Base-by-base conservation (phyloP, 441 rosid genomes). In the Gossypium laxum region DNA sequence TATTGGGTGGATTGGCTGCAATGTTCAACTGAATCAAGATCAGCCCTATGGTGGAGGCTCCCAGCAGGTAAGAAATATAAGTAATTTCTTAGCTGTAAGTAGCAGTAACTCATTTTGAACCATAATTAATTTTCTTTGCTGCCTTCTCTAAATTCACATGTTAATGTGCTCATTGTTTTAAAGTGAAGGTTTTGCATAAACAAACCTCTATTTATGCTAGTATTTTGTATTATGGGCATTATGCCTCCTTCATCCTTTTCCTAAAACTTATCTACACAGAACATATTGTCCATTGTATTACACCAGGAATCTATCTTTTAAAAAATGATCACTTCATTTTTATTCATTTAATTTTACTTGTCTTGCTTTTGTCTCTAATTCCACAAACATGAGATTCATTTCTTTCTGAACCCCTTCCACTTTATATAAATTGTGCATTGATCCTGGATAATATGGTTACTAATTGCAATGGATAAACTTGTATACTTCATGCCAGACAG, bases 1-100 rank as follows among this genome's bases (percentile, higher is more conserved):
- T 56, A 43, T 18, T 56, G 95, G 95, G 51, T 88, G 89, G 95
- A 85, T 80, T 63, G 67, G 81, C 78, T 69, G 74, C 78, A 76
- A 83, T 68, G 60, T 38, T 77, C 78, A 63, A 69, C 64, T 67
- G 45, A 74, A 69, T 55, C 72, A 76, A 72, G 73, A 77, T 43
- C 56, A 52, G 64, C 51, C 72, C 28, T 76, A 67, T 63, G 72
- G 70, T 74, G 82, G 75, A 72, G 59, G 43, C 63, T 38, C 5
- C 45, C 54, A 68, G 74, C 75, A 83, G 84, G 93, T 87, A 59
- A 62, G 71, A 8, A 10, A 30, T 15, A 51, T 52, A 17, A 52
- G 60, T 18, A 41, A 30, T 28, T 18, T 52, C 26, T 68, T 51
- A 68, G 61, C 71, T 5, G 11, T 17, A 51, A 11, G 60, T 67